Base-by-base conservation (phyloP, 2,329 filamentous ascomycete genomes). In the Cladorrhinum sp. region DNA sequence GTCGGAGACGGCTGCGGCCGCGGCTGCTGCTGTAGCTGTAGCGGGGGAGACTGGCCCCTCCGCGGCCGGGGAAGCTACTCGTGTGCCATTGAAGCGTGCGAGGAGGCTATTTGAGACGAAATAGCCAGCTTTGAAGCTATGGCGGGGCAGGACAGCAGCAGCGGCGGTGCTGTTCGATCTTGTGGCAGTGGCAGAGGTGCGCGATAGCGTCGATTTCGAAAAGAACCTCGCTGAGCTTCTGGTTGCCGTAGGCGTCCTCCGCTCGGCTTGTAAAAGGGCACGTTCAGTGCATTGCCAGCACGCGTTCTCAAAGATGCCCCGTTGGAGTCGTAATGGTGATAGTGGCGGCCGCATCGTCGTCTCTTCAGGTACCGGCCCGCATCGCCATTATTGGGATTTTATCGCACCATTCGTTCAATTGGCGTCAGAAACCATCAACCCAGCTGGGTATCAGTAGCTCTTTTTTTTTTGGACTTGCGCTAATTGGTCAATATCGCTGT, bases 31-130 rank as follows among this genome's bases (percentile, higher is more conserved):
- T 53, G 58, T 49, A 24, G 50, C 38, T 45, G 57, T 38, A 5
- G 16, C 16, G 20, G 55, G 6, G 9, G 50, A 2, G n/a, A 29
- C 32, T 9, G 54, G 13, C 20, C 13, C n/a, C 20, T 27, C 36
- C 50, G 50, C 13, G 25, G 50, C 2, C 27, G 38, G 45, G 8
- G 65, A 38, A 32, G 64, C 57, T 62, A 51, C 62, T 10, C 49
- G 57, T 5, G 63, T 62, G 65, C 68, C 67, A 67, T 68, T 66
- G 65, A 65, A 58, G 20, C 68, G 69, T 49, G 70, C 68, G 49
- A 74, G 68, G 16, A 74, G 57, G 49, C 57, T 62, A 59, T 75
- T 75, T 52, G 73, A 74, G 27, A 73, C 66, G 51, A 75, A 75
- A 59, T 72, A 74, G 63, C 70, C 68, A 52, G 71, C 65, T 38